Evolutionary conservation across 192 early-diverging fungal genomes (phyloP).

Genomic region (Powellomyces hirtus): DNA sequence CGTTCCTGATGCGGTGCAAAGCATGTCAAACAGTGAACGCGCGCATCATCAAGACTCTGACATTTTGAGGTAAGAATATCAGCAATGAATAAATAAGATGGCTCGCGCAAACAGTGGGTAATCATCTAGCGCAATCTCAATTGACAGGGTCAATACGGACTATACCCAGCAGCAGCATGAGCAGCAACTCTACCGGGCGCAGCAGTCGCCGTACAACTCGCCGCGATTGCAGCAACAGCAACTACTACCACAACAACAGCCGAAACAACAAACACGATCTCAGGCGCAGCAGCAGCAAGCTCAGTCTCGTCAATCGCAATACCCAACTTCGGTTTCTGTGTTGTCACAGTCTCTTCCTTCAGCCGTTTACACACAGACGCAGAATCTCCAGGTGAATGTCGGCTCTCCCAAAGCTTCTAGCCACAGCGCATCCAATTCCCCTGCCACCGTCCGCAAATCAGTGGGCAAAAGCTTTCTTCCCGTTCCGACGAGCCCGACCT

Average conservation of each 20-base stretch:
- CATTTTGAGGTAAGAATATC: not conserved
- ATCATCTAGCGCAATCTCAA: no score
- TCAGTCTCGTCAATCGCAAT: no score
- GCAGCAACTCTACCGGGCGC: not conserved
- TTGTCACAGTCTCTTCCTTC: no score
- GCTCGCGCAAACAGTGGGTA: no score
- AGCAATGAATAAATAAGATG: no score
- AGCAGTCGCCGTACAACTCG: not conserved
- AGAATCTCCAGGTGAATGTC: not conserved
- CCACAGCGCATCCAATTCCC: not conserved
- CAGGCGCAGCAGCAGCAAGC: no score
- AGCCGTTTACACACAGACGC: not conserved
- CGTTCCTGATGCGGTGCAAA: not conserved
- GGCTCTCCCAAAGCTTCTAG: not conserved
- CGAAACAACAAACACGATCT: no score
- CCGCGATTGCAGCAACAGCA: not conserved
- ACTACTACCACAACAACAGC: no score
- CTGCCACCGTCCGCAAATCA: not conserved
- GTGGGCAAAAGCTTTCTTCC: constrained; percentile 7
- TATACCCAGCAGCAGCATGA: not conserved
- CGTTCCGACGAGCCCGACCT: not conserved
- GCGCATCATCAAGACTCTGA: not conserved
- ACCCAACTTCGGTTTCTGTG: no score
- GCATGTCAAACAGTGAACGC: not conserved
- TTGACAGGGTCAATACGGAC: no score